phyloP scores from a whole-genome alignment of 1,139 yeast species.

The Martiniozyma asiatica region DNA sequence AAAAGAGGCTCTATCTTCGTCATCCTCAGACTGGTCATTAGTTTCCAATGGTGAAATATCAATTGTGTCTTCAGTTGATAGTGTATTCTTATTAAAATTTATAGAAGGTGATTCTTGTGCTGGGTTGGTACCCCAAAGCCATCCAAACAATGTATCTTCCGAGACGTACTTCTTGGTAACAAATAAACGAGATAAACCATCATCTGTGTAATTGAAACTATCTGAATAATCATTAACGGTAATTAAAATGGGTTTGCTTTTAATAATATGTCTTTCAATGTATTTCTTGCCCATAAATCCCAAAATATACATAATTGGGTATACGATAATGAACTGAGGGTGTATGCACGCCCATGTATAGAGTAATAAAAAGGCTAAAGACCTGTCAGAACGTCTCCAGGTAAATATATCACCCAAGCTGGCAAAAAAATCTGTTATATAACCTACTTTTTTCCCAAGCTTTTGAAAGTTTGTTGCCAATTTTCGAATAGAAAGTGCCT shows the following conservation, averaged over 20 bases:
- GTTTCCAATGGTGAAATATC: too few relatives aligned
- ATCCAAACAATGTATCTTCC: too few relatives aligned
- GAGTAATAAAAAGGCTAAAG: slow-evolving; percentile 37
- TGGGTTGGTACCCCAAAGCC: slow-evolving; percentile 6
- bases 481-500: slow-evolving; percentile 8
- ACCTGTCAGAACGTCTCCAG: slow-evolving; percentile 53
- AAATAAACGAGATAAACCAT: too few relatives aligned
- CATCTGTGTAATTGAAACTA: slow-evolving; percentile 10
- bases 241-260: too few relatives aligned
- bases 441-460: slow-evolving; percentile 19
- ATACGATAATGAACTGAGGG: slow-evolving; percentile 56
- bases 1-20: slow-evolving; percentile 24
- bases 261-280: slow-evolving; percentile 63
- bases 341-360: slow-evolving; percentile 53
- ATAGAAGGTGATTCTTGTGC: too few relatives aligned
- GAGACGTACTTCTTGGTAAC: too few relatives aligned
- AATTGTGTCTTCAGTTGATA: too few relatives aligned
- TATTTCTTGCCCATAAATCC: slow-evolving; percentile 66
- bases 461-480: slow-evolving; percentile 8
- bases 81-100: too few relatives aligned
- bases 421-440: slow-evolving; percentile 43
- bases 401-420: slow-evolving; percentile 41
- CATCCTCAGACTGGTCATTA: slow-evolving; percentile 7
- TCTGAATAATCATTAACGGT: too few relatives aligned
- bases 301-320: slow-evolving; percentile 48